A percentile compares a stretch with the other conserved stretches of the same genome.
Evolutionary conservation across 2,329 filamentous ascomycete genomes (phyloP).

Genomic region (Ascochyta viciae-villosae): DNA sequence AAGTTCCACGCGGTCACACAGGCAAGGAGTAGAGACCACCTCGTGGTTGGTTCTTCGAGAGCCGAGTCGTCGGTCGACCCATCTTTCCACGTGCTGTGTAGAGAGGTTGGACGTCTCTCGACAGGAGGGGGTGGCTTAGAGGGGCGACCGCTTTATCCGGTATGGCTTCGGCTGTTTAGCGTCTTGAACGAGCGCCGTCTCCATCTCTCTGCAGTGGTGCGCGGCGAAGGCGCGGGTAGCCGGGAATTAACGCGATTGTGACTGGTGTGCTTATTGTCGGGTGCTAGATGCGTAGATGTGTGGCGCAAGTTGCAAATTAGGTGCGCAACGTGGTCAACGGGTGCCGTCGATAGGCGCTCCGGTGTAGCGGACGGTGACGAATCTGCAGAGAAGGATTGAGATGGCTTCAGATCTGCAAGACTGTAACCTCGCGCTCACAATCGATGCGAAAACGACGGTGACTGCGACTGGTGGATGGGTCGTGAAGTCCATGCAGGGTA

Average conservation of each 20-base stretch:
- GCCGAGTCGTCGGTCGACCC: conserved; percentile 18
- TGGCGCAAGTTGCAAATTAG: not conserved
- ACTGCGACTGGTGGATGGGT: conserved; percentile 1
- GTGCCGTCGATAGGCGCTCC: conserved; percentile 1
- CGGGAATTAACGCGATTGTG: conserved; percentile 15
- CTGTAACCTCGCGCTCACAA: not conserved
- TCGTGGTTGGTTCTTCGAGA: conserved; percentile 17
- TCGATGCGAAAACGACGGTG: not conserved
- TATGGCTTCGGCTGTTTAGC: conserved; percentile 16
- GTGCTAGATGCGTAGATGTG: not conserved
- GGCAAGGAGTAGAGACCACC: conserved; percentile 12
- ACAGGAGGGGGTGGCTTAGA: conserved; percentile 21
- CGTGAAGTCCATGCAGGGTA: conserved; percentile 9
- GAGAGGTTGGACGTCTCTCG: conserved; percentile 12
- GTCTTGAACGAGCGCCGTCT: conserved; percentile 10
- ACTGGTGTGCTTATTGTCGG: conserved; percentile 13
- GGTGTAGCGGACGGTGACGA: not conserved
- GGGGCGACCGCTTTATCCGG: conserved; percentile 10
- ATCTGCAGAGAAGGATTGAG: not conserved
- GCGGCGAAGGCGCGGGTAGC: conserved; percentile 14
- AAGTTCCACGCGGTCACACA: conserved; percentile 14
- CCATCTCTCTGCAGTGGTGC: conserved; percentile 12
- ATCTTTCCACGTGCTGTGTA: conserved; percentile 20
- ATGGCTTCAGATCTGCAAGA: not conserved
- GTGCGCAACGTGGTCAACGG: not conserved